A percentile compares a stretch with the other conserved stretches of the same genome.
These are phyloP conservation scores for Urochloa ruziziensis DNA, from an alignment of 176 grass and related monocot genomes.

Conservation along the genomic window DNA sequence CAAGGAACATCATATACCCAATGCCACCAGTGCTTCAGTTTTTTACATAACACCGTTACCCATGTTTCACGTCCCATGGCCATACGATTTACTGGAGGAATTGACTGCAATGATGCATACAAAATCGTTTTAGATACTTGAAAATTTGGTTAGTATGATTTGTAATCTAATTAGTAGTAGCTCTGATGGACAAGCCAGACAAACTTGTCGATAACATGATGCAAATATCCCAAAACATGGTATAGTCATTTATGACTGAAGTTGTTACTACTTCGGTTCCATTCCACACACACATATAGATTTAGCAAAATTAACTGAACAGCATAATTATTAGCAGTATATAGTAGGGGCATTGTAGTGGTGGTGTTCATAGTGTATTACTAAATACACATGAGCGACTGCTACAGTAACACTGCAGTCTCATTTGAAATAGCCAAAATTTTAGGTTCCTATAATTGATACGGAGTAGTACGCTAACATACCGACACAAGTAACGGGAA, in stretches of 20 bases:
- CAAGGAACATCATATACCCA: conserved; percentile 56
- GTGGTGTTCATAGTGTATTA: not conserved
- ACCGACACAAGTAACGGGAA: not conserved
- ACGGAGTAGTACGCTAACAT: not conserved
- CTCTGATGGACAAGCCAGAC: not conserved
- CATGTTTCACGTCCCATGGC: conserved; percentile 73
- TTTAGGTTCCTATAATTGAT: not conserved
- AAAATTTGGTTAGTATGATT: not conserved
- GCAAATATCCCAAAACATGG: not conserved
- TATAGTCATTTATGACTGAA: not conserved
- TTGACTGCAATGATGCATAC: conserved; percentile 49
- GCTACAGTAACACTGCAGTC: not conserved
- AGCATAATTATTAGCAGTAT: not conserved
- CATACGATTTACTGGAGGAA: conserved; percentile 82
- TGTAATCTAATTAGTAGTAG: not conserved
- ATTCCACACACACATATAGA: not conserved
- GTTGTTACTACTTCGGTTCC: not conserved
- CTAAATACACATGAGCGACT: not conserved
- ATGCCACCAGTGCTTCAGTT: conserved; percentile 96
- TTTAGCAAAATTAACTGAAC: not conserved
- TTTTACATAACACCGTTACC: conserved; percentile 87
- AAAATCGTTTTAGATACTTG: not conserved
- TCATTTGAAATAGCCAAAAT: not conserved
- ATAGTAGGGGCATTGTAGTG: not conserved
- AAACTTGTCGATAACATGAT: not conserved